Evolutionary conservation across 1,284 basidiomycete species (phyloP).

Genomic region (Ceratobasidium sp.): DNA sequence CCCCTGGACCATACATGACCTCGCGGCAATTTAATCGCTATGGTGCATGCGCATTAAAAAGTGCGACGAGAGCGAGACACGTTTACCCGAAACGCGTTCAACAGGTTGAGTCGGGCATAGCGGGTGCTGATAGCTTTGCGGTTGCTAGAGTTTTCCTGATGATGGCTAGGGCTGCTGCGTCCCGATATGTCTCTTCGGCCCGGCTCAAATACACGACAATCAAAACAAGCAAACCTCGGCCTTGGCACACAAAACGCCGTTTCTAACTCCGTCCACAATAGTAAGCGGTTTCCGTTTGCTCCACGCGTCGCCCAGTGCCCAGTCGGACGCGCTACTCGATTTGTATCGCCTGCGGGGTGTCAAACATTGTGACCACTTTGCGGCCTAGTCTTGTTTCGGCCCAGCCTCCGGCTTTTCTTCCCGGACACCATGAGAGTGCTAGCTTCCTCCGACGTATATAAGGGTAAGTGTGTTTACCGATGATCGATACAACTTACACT

Average conservation of each 20-base stretch:
- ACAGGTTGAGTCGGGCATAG: too few species aligned
- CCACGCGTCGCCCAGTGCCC: background rate
- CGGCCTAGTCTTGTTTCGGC: constrained; percentile 13
- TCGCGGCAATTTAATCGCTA: too few species aligned
- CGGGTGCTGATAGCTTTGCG: too few species aligned
- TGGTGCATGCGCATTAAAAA: too few species aligned
- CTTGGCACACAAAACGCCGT: constrained; percentile 1
- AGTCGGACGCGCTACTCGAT: background rate
- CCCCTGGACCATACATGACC: too few species aligned
- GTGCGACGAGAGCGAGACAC: too few species aligned
- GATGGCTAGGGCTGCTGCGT: background rate
- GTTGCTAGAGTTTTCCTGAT: too few species aligned
- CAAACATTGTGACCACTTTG: constrained; percentile 1
- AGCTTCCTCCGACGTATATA: constrained; percentile 23
- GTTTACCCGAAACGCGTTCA: too few species aligned
- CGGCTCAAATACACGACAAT: constrained; percentile 19
- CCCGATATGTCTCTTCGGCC: constrained; percentile 11
- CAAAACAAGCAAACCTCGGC: background rate
- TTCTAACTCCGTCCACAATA: constrained; percentile 24
- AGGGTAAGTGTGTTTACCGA: constrained; percentile 9
- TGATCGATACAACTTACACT: background rate
- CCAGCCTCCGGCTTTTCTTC: constrained; percentile 12
- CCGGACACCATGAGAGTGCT: constrained; percentile 17
- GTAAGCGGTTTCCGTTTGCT: constrained; percentile 13
- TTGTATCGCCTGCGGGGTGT: constrained; percentile 9